Evolutionary conservation across 1,139 yeast genomes (phyloP), one percentile per base, ranked within the genome.

Genomic region (Magnusiomyces ingens): DNA sequence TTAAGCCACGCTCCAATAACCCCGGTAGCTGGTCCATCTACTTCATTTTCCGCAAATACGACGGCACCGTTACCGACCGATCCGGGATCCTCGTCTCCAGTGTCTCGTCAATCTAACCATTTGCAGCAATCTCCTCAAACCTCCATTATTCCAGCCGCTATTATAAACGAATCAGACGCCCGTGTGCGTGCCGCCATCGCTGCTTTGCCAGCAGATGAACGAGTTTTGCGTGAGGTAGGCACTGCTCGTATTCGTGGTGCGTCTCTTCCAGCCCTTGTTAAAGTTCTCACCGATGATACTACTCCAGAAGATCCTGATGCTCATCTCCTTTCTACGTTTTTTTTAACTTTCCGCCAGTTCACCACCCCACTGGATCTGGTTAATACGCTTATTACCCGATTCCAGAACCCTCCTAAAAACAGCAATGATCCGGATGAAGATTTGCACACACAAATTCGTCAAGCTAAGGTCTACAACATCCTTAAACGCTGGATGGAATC

Each of bases 401-500:
- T 82, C 69, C 88, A 82, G 60, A 12, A 65, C 17, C 4, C 40
- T n/a, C 4, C 32, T 26, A 4, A 26, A 50, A 44, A 55, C 2
- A 37, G 70, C 5, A 75, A 78, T 58, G 69, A 65, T 35, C 48
- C 66, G 64, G 51, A 58, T 62, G 53, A 59, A 37, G 58, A 51
- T 17, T 45, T 55, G 40, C 50, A 63, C 36, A 63, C 84, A 51
- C 81, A 82, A 62, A 81, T 77, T 59, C 76, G 95, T 65, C 74
- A 95, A 62, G 78, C 82, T 57, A 71, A 84, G 53, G 81, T 88
- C 45, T 81, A 84, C 59, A 80, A 78, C 60, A 74, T 85, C 68
- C 81, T 89, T 62, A 85, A 81, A 63, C 72, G 82, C 50, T 91
- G 98, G 98, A 71, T 90, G 68, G 95, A 88, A 67, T 84, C 93